Base-by-base conservation (phyloP, 768 basidiomycete genomes). In the Tubosaeta sp. region DNA sequence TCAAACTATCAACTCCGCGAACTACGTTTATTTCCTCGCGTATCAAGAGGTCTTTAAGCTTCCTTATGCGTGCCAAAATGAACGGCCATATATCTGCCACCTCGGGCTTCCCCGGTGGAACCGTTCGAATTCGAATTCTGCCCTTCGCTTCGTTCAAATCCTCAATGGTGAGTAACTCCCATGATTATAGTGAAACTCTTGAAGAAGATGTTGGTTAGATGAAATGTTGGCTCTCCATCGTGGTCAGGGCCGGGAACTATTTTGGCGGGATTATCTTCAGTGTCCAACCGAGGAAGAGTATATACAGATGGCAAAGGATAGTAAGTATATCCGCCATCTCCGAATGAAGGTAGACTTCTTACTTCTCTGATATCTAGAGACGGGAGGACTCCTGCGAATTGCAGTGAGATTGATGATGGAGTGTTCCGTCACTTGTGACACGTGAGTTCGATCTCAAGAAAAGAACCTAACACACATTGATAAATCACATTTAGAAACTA, bases 371-470 rank as follows among this genome's bases (percentile, higher is more conserved):
- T 45, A 34, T 32, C 46, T 61, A 98, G 95, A 99, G 69, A 97
- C 95, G 0, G 94, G 95, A 1, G 95, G 95, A 6, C 76, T 97
- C 2, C 82, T 97, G 52, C 78, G 95, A 22, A 82, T 97, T 31
- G 91, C 90, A 0, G 82, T 97, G 60, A 95, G 91, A 67, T 78
- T 97, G 21, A 94, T 97, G 90, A 93, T 94, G 87, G 92, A 90
- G 0, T 88, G 86, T 57, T 75, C 82, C 0, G 76, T 71, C 4
- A 84, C 83, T 55, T 57, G 68, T 31, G 73, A 80, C 27, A 71
- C 82, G 87, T 88, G 67, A 46, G 83, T 64, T 21, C 14, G 13
- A 45, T 14, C 29, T 16, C 13, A 14, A 5, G 16, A 18, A 9
- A 1, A 2, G 16, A 4, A 8, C 30, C n/a, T 38, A 19, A 39